Evolutionary conservation across 176 grass and related monocot genomes (phyloP).

Genomic region (Microstegium vimineum): DNA sequence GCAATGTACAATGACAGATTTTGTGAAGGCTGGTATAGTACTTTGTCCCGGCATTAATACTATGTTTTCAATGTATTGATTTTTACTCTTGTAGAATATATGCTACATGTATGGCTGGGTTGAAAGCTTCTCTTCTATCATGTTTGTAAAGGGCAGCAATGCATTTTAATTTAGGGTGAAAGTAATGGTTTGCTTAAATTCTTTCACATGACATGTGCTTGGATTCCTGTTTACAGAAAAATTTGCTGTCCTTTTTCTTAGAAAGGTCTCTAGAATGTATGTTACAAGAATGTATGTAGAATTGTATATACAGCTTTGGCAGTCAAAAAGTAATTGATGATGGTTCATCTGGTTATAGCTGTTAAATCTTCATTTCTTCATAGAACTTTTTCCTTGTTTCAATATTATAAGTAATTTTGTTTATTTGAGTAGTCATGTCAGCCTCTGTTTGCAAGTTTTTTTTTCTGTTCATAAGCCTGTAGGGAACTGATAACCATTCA

Average conservation of each 20-base stretch:
- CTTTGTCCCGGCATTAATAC: neutral
- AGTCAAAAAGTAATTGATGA: neutral
- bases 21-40: constrained; percentile 82
- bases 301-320: neutral
- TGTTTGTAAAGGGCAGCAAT: constrained; percentile 8
- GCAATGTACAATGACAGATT: constrained; percentile 75
- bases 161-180: constrained; percentile 3
- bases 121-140: neutral
- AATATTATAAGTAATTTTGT: neutral
- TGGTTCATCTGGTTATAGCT: constrained; percentile 16
- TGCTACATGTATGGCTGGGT: neutral
- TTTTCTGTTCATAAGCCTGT: constrained; percentile 5
- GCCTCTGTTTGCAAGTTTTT: constrained; percentile 14
- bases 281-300: neutral
- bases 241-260: neutral
- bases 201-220: constrained; percentile 1
- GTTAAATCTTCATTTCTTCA: constrained; percentile 12
- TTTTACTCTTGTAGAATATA: constrained; percentile 2
- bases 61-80: neutral
- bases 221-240: neutral
- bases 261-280: neutral
- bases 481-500: neutral
- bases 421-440: constrained; percentile 1
- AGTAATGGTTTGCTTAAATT: neutral
- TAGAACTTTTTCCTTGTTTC: constrained; percentile 9